Percentiles rank a stretch among this genome's conserved stretches.
These are phyloP conservation scores for Forsythia viridissima DNA, from an alignment of 257 asterid genomes.

Conservation along the genomic window DNA sequence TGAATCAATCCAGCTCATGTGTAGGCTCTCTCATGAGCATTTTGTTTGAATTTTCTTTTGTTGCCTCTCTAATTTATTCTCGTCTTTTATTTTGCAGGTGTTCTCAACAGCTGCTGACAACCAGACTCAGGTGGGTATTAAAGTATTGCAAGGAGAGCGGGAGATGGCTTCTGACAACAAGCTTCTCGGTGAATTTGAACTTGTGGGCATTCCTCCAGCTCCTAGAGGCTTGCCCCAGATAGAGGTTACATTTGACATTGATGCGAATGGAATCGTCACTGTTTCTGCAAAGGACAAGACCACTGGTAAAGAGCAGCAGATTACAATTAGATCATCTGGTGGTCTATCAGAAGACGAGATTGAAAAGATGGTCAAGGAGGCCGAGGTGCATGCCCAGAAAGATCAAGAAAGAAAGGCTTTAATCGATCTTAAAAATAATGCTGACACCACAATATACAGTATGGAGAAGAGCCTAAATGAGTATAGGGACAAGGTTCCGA, in stretches of 20 bases:
- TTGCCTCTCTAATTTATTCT: background rate
- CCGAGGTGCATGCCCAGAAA: slow-evolving; percentile 64
- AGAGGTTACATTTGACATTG: slow-evolving; percentile 67
- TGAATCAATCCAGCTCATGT: background rate
- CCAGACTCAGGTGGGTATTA: slow-evolving; percentile 72
- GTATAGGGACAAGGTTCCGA: slow-evolving; percentile 62
- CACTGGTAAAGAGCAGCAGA: slow-evolving; percentile 69
- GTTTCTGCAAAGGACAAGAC: slow-evolving; percentile 72
- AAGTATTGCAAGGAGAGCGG: slow-evolving; percentile 73
- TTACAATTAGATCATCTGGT: slow-evolving; percentile 63
- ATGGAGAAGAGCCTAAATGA: slow-evolving; percentile 61
- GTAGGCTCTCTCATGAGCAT: background rate
- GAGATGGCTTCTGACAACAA: slow-evolving; percentile 67
- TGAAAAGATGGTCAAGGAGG: slow-evolving; percentile 74
- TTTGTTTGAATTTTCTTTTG: background rate
- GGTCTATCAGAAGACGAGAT: slow-evolving; percentile 66
- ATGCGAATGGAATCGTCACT: slow-evolving; percentile 68
- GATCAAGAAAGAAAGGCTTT: slow-evolving; percentile 69
- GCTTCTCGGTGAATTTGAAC: slow-evolving; percentile 65
- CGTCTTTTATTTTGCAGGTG: slow-evolving; percentile 30
- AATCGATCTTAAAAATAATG: slow-evolving; percentile 58
- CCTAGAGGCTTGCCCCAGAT: slow-evolving; percentile 75
- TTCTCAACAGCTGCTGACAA: slow-evolving; percentile 79
- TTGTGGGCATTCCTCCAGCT: slow-evolving; percentile 68
- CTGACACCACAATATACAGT: slow-evolving; percentile 62